Base-by-base conservation (phyloP, 2,329 filamentous ascomycete genomes). In the Macrophomina tecta region DNA sequence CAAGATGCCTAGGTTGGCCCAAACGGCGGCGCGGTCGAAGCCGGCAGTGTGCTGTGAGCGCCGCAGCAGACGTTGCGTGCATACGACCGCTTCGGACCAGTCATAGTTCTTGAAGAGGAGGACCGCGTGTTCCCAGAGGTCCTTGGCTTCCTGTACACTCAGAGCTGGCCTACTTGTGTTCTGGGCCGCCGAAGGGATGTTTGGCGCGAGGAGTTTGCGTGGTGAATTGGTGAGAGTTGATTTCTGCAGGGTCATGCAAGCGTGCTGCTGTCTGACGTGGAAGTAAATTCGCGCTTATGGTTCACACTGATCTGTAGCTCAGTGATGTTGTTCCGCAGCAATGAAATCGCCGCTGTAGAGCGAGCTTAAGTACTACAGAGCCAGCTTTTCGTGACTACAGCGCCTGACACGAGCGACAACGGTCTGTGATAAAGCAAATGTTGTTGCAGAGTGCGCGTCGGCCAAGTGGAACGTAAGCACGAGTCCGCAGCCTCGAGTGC, bases 1-100 rank as follows among this genome's bases (percentile, higher is more conserved):
- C 48, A 67, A 32, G 23, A 67, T 63, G 16, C 65, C 65, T 7
- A 67, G 11, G 65, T 67, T 67, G 55, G 65, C 56, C 65, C 65
- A 67, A 8, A 67, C 23, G 16, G 49, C 49, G 16, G 56, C 55
- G n/a, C 48, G 56, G 16, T 51, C 32, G 55, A 67, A 34, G 12
- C 36, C 34, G n/a, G 40, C 36, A 6, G 30, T 62, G 28, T 34
- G 28, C 48, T 28, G 38, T 8, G 48, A 62, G 48, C 46, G 58
- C 36, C 48, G 65, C 11, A 63, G 49, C 4, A 52, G 65, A 12
- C 49, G 65, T 42, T 65, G 63, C 14, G 46, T 62, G 46, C 46
- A 48, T 11, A 62, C 18, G 58, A 62, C 18, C n/a, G 58, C 42
- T 14, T 62, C 58, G 45, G 58, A 62, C 53, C 53, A 66, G 36